Evolutionary conservation across 192 early-diverging fungal genomes (phyloP).

Genomic region (Geosiphon pyriformis): DNA sequence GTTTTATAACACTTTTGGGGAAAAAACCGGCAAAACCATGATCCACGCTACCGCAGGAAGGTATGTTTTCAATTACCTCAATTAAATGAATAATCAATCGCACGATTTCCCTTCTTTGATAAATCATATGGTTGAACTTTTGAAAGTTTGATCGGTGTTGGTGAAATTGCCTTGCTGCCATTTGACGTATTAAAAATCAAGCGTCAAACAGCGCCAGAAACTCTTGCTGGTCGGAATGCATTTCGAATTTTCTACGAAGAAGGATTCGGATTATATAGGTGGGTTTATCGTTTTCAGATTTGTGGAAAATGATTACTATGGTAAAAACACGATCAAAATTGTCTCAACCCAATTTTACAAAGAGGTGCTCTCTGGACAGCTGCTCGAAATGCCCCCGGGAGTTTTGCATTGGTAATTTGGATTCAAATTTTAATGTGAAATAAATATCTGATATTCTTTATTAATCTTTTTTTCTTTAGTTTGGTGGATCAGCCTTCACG

Average conservation of each 20-base stretch:
- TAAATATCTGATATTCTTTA: constrained; percentile 12
- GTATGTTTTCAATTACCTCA: constrained; percentile 19
- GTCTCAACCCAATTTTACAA: not conserved
- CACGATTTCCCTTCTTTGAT: not conserved
- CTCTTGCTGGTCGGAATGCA: constrained; percentile 77
- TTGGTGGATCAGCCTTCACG: constrained; percentile 88
- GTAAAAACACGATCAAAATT: not conserved
- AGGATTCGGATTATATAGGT: constrained; percentile 89
- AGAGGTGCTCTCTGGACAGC: constrained; percentile 95
- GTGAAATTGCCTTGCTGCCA: constrained; percentile 93
- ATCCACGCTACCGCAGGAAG: constrained; percentile 96
- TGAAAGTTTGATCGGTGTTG: constrained; percentile 87
- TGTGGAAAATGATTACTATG: too few relatives aligned
- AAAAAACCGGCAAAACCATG: constrained; percentile 90
- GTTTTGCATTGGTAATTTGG: constrained; percentile 85
- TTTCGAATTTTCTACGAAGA: constrained; percentile 76
- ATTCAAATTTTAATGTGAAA: constrained; percentile 4
- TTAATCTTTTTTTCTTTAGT: constrained; percentile 23
- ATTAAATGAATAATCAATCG: not conserved
- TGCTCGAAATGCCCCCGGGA: constrained; percentile 95
- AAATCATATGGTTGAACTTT: too few relatives aligned
- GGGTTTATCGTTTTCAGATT: too few relatives aligned
- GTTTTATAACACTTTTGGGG: constrained; percentile 83
- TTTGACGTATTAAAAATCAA: constrained; percentile 99
- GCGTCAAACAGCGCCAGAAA: constrained; percentile 88